These are phyloP conservation scores for Tothia fuscella DNA, from an alignment of 2,329 filamentous ascomycete genomes.

Conservation along the genomic window DNA sequence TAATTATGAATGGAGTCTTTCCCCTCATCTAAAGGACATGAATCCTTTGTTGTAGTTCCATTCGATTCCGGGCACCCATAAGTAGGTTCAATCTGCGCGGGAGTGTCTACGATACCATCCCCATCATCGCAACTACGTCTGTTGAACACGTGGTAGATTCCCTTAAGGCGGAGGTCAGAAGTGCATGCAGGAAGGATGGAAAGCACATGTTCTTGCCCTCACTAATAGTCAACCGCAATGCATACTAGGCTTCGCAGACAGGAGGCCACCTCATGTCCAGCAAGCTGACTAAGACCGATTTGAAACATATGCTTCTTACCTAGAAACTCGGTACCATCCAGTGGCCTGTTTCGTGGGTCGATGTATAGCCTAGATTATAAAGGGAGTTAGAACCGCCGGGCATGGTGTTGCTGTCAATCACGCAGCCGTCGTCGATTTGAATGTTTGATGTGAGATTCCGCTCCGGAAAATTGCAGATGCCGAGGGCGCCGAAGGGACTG, in stretches of 20 bases:
- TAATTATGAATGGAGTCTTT: conserved; percentile 8
- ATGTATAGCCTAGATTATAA: conserved; percentile 36
- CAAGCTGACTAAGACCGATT: no score
- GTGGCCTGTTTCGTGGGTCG: conserved; percentile 37
- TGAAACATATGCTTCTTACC: no score
- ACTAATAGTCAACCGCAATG: no score
- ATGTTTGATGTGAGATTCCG: no score
- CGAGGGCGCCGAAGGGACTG: conserved; percentile 34
- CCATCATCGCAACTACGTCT: conserved; percentile 34
- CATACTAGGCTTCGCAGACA: no score
- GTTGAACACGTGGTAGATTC: conserved; percentile 35
- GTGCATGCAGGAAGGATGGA: no score
- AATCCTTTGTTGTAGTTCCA: conserved; percentile 37
- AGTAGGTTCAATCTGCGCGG: conserved; percentile 32
- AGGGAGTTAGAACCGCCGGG: conserved; percentile 33
- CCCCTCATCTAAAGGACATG: conserved; percentile 28
- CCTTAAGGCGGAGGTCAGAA: no score
- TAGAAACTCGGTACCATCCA: no score
- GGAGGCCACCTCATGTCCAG: no score
- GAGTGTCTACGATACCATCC: conserved; percentile 34
- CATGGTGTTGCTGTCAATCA: conserved; percentile 38
- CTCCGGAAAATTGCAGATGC: conserved; percentile 41
- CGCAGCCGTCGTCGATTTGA: conserved; percentile 40
- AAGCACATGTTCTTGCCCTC: no score
- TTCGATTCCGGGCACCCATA: conserved; percentile 46